Base-by-base conservation (phyloP, 176 grass and related monocot species). In the Oryza australiensis region DNA sequence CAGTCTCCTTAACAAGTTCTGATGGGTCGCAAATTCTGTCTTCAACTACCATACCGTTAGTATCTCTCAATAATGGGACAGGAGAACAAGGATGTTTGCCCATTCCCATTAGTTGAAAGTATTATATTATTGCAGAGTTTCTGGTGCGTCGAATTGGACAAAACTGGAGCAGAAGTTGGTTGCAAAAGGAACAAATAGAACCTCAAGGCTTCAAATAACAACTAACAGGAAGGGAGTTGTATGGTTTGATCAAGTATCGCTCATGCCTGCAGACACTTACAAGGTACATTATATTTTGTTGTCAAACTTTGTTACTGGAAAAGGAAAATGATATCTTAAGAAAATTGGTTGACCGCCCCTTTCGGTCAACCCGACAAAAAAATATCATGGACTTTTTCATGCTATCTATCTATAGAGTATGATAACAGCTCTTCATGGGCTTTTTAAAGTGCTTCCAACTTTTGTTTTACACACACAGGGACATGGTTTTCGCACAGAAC, bases 401-500 rank as follows among this genome's bases (percentile, higher is more conserved):
- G 35, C 35, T 37, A 57, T 57, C n/a, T 75, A 22, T 3, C 16
- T 28, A 9, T 74, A 60, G 62, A 18, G 7, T 49, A 34, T 57
- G 26, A 40, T 22, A 13, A 68, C 26, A 33, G n/a, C 49, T 72
- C 72, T 29, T 30, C 76, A 22, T 20, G 26, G 60, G 13, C 55
- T 12, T 46, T 74, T 74, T 10, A 7, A 1, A n/a, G 7, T 59
- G 66, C n/a, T 45, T 45, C 5, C 65, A 45, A 2, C 32, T 68
- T 43, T 72, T 9, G 46, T 35, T 75, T 22, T 74, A 11, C 12
- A 67, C 35, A 68, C 22, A 38, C 84, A 97, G 94, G 94, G 90
- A 45, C 94, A 94, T 51, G 92, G 92, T 85, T 92, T 97, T 66
- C 85, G 92, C 26, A 90, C 89, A 60, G 94, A 94, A 85, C 92